Evolutionary conservation across 164 flowering plant genomes (phyloP), one percentile per base, ranked within the genome.

Genomic region (Houttuynia cordata): DNA sequence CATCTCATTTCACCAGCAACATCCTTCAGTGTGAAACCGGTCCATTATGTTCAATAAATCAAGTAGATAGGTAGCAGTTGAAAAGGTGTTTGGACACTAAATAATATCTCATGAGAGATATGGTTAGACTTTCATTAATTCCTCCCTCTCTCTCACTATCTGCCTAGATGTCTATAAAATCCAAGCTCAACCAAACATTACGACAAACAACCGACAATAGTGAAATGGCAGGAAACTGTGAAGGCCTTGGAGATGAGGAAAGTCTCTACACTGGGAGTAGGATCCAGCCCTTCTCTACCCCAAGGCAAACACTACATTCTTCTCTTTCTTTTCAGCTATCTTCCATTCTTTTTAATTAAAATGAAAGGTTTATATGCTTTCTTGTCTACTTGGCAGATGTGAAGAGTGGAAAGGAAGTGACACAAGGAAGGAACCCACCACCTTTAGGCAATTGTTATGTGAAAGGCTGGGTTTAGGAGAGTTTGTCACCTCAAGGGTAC

Each of bases 391-490:
- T 63, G 60, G 47, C 74, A 79, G 85, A 69, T 10, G 15, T 17
- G 74, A 63, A 53, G 66, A 71, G 17, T 59, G 73, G 72, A 58
- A 45, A 20, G 21, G 7, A 20, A 78, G 65, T 10, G 64, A 58
- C 20, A 61, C n/a, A 25, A 64, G 55, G 62, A 60, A 67, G 18
- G 51, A 15, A 10, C 24, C 64, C 7, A 22, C 57, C n/a, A 57
- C 69, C 25, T 67, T 70, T 45, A 22, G 70, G 42, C 58, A 62
- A 40, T 24, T 53, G 30, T 20, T 62, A 37, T 39, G 21, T 24
- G 65, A 59, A 54, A 65, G 75, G 60, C 51, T 81, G 74, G 87
- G 87, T 0, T 59, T 78, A 52, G 64, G 72, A 7, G 88, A 83
- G 8, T 61, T 81, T 24, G 56, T 64, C 47, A 68, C 75, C 49